Conservation (phyloP, 768 basidiomycete genomes). For the Stropharia rugosoannulata region DNA sequence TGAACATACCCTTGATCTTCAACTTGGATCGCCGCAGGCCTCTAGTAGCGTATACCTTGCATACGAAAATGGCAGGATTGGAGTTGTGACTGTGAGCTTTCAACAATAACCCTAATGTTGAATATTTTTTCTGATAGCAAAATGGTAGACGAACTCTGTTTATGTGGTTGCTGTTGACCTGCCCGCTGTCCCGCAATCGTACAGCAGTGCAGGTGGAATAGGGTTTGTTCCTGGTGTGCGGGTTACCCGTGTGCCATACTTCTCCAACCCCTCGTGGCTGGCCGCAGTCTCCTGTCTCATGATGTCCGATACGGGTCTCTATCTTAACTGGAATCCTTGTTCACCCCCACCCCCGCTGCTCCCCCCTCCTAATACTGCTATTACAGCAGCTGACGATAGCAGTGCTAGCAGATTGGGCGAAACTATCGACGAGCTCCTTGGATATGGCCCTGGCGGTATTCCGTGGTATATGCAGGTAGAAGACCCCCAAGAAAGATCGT, state of each 20-base stretch:
- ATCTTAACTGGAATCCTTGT: slow-evolving; percentile 39
- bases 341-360: background rate
- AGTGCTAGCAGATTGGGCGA: no score
- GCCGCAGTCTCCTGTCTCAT: slow-evolving; percentile 48
- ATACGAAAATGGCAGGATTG: slow-evolving; percentile 42
- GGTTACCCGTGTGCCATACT: slow-evolving; percentile 28
- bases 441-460: background rate
- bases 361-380: background rate
- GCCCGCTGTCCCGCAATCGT: background rate
- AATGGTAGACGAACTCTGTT: slow-evolving; percentile 23
- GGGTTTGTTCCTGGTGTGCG: slow-evolving; percentile 14
- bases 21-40: slow-evolving; percentile 37
- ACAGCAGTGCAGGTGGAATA: background rate
- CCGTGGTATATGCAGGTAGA: background rate
- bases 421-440: no score
- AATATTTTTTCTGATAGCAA: background rate
- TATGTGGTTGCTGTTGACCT: slow-evolving; percentile 29
- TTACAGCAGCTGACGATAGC: background rate
- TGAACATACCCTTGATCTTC: slow-evolving; percentile 36
- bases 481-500: background rate
- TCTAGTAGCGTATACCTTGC: slow-evolving; percentile 46
- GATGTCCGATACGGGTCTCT: slow-evolving; percentile 53
- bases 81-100: slow-evolving; percentile 45
- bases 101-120: no score
- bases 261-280: slow-evolving; percentile 28